phyloP scores from a whole-genome alignment of 2,329 filamentous ascomycete genomes.

The Alternaria incomplexa region DNA sequence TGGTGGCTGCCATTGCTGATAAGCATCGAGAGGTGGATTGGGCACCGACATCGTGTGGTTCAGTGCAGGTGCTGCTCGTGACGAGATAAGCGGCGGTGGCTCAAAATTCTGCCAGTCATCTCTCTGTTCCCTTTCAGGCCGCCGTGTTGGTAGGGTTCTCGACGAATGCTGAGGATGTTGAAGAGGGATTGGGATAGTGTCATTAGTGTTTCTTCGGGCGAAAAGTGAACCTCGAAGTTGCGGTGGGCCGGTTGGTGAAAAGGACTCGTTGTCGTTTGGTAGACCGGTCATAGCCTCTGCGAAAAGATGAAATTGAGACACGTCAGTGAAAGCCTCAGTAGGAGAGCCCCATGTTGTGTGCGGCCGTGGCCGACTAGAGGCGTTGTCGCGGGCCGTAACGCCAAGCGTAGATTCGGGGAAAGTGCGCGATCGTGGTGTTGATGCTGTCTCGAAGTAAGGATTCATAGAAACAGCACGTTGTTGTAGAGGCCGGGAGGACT shows the following conservation, averaged over 20 bases:
- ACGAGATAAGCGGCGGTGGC: constrained; percentile 16
- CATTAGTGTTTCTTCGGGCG: constrained; percentile 34
- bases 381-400: constrained; percentile 25
- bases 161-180: constrained; percentile 22
- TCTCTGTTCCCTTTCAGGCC: constrained; percentile 10
- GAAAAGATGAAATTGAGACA: constrained; percentile 48
- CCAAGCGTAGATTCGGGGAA: constrained; percentile 33
- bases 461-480: constrained; percentile 23
- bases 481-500: constrained; percentile 4
- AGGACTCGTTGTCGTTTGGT: constrained; percentile 35
- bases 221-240: constrained; percentile 45
- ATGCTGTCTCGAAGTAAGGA: constrained; percentile 27
- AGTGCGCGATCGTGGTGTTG: constrained; percentile 32
- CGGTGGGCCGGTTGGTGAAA: constrained; percentile 39
- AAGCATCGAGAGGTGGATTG: constrained; percentile 6
- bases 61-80: constrained; percentile 14
- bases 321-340: constrained; percentile 43
- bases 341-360: constrained; percentile 43
- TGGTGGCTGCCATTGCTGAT: constrained; percentile 20
- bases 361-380: constrained; percentile 32
- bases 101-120: constrained; percentile 38
- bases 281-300: constrained; percentile 48
- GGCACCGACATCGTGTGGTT: constrained; percentile 13
- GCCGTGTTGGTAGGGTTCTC: constrained; percentile 9
- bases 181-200: constrained; percentile 32